Conservation (phyloP, 768 basidiomycete species). For the Asterophora parasitica region DNA sequence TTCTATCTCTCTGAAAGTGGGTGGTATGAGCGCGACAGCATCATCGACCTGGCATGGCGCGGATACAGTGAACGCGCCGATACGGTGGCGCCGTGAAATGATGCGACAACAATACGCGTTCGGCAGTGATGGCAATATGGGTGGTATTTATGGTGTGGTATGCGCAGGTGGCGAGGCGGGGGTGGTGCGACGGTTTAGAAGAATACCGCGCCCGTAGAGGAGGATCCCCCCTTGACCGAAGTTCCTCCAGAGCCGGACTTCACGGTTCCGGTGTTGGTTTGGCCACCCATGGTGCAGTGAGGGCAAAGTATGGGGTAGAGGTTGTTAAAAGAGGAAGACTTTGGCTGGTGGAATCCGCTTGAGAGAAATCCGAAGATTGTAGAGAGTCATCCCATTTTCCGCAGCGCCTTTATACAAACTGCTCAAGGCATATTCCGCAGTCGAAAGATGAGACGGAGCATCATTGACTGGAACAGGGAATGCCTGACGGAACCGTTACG, state of each 20-base stretch:
- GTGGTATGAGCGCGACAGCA: neutral
- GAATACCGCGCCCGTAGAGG: constrained; percentile 51
- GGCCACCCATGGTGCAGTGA: constrained; percentile 32
- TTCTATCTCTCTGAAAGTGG: neutral
- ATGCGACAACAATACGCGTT: neutral
- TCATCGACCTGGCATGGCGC: neutral
- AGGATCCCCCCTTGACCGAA: constrained; percentile 46
- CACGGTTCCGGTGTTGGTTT: constrained; percentile 34
- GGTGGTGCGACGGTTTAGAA: constrained; percentile 38
- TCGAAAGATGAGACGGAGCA: constrained; percentile 27
- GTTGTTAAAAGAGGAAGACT: constrained; percentile 5
- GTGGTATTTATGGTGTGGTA: constrained; percentile 9
- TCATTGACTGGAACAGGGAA: constrained; percentile 39
- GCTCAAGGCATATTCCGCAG: constrained; percentile 23
- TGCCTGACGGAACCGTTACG: constrained; percentile 24
- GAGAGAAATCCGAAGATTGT: constrained; percentile 21
- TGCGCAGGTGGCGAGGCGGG: neutral
- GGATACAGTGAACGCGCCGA: constrained; percentile 4
- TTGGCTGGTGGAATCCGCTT: constrained; percentile 5
- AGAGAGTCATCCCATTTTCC: constrained; percentile 26
- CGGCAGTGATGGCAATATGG: neutral
- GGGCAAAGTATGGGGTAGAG: constrained; percentile 1
- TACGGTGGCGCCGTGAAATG: neutral
- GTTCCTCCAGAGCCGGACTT: constrained; percentile 30
- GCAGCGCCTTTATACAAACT: constrained; percentile 24